These are phyloP conservation scores for Paralagenidium karlingii DNA, from an alignment of 352 stramenopile genomes.

Conservation along the genomic window DNA sequence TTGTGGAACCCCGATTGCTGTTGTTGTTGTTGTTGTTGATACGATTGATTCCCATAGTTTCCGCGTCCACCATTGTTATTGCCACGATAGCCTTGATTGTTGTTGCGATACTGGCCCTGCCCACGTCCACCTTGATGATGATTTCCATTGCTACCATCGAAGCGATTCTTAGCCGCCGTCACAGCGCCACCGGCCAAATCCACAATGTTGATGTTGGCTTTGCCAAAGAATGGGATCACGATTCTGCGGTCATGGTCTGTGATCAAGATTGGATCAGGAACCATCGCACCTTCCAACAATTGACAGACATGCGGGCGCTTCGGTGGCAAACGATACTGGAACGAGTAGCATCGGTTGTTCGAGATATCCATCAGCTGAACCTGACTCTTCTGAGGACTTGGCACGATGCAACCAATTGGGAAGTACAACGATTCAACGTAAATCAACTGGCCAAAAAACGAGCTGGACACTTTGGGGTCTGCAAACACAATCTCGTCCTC, in stretches of 20 bases:
- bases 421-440: conserved; percentile 68
- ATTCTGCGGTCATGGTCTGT: conserved; percentile 51
- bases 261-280: conserved; percentile 27
- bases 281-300: conserved; percentile 35
- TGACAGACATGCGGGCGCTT: conserved; percentile 37
- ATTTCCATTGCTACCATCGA: conserved; percentile 13
- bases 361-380: conserved; percentile 55
- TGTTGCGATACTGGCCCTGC: conserved; percentile 9
- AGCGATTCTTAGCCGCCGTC: conserved; percentile 43
- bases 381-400: conserved; percentile 65
- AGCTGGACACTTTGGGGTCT: conserved; percentile 38
- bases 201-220: conserved; percentile 77
- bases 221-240: conserved; percentile 68
- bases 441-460: conserved; percentile 55
- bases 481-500: conserved; percentile 16
- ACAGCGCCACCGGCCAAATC: conserved; percentile 45
- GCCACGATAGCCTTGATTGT: too few relatives aligned
- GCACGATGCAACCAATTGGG: conserved; percentile 54
- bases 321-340: conserved; percentile 51
- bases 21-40: conserved; percentile 13
- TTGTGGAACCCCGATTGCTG: conserved; percentile 31
- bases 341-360: conserved; percentile 82
- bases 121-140: conserved; percentile 13
- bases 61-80: conserved; percentile 7
- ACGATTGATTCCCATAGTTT: too few relatives aligned